Conservation (phyloP, 306 rosid species). For the Quercus wislizeni region DNA sequence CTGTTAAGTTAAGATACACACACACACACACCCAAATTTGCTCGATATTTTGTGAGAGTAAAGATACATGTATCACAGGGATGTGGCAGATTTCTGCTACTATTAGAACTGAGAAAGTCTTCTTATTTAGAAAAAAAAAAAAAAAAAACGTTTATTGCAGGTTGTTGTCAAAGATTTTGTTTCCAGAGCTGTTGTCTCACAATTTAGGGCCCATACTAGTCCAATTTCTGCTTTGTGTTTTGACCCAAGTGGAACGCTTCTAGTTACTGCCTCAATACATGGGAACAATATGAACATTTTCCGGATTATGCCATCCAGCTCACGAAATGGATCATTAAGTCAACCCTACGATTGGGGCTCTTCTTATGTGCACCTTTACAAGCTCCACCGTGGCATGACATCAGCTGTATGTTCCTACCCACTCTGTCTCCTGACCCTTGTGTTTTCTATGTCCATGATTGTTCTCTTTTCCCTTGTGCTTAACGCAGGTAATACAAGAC, state of each 20-base stretch:
- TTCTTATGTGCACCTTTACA: slow-evolving; percentile 88
- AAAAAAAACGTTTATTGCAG: slow-evolving; percentile 45
- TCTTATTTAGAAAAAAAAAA: slow-evolving; percentile 5
- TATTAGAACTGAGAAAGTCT: background rate
- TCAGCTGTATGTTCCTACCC: slow-evolving; percentile 66
- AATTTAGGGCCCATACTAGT: slow-evolving; percentile 87
- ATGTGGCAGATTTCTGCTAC: background rate
- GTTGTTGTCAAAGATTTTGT: slow-evolving; percentile 78
- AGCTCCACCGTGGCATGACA: slow-evolving; percentile 92
- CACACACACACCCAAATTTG: background rate
- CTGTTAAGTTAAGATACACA: too few species aligned
- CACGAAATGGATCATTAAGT: slow-evolving; percentile 56
- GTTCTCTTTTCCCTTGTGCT: slow-evolving; percentile 22
- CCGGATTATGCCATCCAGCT: slow-evolving; percentile 72
- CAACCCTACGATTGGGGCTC: slow-evolving; percentile 64
- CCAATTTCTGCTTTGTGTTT: slow-evolving; percentile 87
- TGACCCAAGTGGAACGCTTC: slow-evolving; percentile 92
- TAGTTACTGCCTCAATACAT: slow-evolving; percentile 84
- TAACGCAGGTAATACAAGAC: slow-evolving; percentile 81
- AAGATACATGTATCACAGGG: background rate
- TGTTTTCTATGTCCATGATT: slow-evolving; percentile 21
- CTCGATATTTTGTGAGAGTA: too few species aligned
- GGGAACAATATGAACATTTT: slow-evolving; percentile 88
- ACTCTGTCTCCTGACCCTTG: slow-evolving; percentile 22
- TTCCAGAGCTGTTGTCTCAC: slow-evolving; percentile 71